These are phyloP conservation scores for Ophiostoma montium DNA, from an alignment of 2,329 filamentous ascomycete genomes.

Conservation along the genomic window DNA sequence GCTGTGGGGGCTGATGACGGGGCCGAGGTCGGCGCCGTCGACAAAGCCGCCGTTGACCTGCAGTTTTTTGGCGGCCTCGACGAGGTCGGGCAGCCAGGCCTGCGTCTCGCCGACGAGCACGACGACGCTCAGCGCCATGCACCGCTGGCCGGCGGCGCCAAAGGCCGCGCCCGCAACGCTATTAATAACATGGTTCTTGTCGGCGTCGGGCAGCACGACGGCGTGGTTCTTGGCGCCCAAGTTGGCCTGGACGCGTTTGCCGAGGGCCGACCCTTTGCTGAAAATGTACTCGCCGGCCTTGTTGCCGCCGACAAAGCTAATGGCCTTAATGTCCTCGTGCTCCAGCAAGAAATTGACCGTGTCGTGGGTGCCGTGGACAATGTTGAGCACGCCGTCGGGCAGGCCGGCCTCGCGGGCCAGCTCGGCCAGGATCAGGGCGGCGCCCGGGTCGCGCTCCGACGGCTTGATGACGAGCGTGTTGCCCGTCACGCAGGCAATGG, in stretches of 20 bases:
- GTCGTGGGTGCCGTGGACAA: constrained; percentile 66
- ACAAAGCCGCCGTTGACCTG: constrained; percentile 72
- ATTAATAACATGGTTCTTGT: constrained; percentile 81
- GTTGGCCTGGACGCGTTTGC: constrained; percentile 80
- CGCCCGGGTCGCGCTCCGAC: constrained; percentile 71
- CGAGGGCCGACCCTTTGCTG: constrained; percentile 61
- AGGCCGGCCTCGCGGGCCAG: constrained; percentile 68
- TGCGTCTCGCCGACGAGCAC: constrained; percentile 77
- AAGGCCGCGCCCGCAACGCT: constrained; percentile 73
- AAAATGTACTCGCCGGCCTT: constrained; percentile 84
- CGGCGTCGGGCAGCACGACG: constrained; percentile 69
- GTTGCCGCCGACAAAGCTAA: constrained; percentile 76
- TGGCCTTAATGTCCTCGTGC: constrained; percentile 70
- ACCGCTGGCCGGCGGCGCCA: constrained; percentile 71
- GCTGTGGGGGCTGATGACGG: constrained; percentile 66
- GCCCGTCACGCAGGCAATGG: constrained; percentile 67
- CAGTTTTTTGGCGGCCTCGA: constrained; percentile 57
- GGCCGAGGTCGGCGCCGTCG: constrained; percentile 64
- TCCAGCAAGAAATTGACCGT: constrained; percentile 79
- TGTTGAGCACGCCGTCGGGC: constrained; percentile 66
- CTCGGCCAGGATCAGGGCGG: constrained; percentile 77
- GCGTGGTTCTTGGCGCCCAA: constrained; percentile 82
- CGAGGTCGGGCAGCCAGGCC: constrained; percentile 66
- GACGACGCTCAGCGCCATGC: constrained; percentile 76
- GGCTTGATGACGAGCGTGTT: constrained; percentile 78